Evolutionary conservation across 768 basidiomycete species (phyloP), one percentile per base, ranked within the genome.

Genomic region (Clavulina sp.): DNA sequence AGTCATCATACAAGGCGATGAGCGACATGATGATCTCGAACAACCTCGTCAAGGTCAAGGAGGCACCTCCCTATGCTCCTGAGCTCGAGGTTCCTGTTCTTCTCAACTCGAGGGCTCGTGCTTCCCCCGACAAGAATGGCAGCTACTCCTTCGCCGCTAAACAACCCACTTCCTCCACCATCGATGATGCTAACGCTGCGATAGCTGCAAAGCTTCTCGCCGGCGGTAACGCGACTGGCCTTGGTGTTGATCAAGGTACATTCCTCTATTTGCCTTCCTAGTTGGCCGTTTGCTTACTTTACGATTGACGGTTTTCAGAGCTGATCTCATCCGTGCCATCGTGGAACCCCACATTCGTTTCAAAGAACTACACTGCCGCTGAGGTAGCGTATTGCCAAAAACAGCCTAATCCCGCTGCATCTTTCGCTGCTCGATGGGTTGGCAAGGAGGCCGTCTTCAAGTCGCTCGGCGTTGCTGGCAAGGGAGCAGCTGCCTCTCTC

Each of bases 361-460:
- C 75, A 51, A 83, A 89, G 56, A 99, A 99, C 72, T 99, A 95
- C 68, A 97, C 92, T 19, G 76, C 80, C 6, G 78, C 73, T 23
- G 95, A 99, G 68, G 75, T 81, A 58, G 68, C 73, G 7, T 96
- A 97, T 71, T 96, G 92, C 67, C 72, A 69, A 48, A 59, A 74
- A n/a, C 89, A 96, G 60, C 81, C 93, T 2, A 85, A 84, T 46
- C 78, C 86, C 18, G 66, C 75, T 1, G 83, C 95, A 5, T 96
- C 93, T 2, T 91, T 95, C 62, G 93, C 95, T 21, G 92, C 85
- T 32, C 84, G 92, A 52, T 99, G 95, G 93, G 85, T 77, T 28
- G 93, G 88, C 49, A 99, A 97, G 68, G 95, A 97, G 65, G 93
- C 92, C 2, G 78, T 84, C 50, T 96, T 97, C 80, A 97, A 97